Conservation (phyloP, 2,329 filamentous ascomycete genomes). For the Acrocalymma vagum region DNA sequence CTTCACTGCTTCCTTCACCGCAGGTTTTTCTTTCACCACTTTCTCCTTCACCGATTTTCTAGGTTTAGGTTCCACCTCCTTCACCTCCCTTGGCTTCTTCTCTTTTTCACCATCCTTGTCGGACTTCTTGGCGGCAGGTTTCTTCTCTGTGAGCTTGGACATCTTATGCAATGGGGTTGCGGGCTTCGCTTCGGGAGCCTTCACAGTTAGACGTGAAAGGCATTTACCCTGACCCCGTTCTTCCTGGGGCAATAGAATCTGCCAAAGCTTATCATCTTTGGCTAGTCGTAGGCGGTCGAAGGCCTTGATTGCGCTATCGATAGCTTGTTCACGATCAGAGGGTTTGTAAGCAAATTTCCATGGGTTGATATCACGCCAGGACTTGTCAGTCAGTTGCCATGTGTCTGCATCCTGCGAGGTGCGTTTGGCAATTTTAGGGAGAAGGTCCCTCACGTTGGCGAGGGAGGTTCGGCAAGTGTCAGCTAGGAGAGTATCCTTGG, state of each 20-base stretch:
- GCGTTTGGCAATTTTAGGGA: constrained; percentile 61
- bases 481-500: constrained; percentile 40
- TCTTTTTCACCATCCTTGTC: constrained; percentile 48
- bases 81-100: constrained; percentile 45
- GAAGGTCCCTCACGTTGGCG: constrained; percentile 38
- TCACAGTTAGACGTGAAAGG: constrained; percentile 66
- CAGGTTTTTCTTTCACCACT: constrained; percentile 26
- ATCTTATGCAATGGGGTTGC: constrained; percentile 44
- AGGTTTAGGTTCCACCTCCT: constrained; percentile 19
- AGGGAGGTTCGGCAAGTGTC: constrained; percentile 38
- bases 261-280: constrained; percentile 69
- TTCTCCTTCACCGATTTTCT: constrained; percentile 39
- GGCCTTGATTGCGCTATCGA: constrained; percentile 69
- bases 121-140: constrained; percentile 51
- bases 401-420: constrained; percentile 55
- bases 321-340: constrained; percentile 65
- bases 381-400: constrained; percentile 62
- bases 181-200: constrained; percentile 45
- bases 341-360: constrained; percentile 68
- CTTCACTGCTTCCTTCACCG: constrained; percentile 30
- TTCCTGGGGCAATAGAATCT: constrained; percentile 66
- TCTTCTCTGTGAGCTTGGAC: constrained; percentile 53
- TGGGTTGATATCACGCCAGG: constrained; percentile 68
- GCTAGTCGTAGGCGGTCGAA: constrained; percentile 69
- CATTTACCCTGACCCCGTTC: constrained; percentile 70